Percentiles rank a stretch among this genome's conserved stretches.
phyloP scores from a whole-genome alignment of 352 stramenopile genomes.

The Pythium vanterpoolii region DNA sequence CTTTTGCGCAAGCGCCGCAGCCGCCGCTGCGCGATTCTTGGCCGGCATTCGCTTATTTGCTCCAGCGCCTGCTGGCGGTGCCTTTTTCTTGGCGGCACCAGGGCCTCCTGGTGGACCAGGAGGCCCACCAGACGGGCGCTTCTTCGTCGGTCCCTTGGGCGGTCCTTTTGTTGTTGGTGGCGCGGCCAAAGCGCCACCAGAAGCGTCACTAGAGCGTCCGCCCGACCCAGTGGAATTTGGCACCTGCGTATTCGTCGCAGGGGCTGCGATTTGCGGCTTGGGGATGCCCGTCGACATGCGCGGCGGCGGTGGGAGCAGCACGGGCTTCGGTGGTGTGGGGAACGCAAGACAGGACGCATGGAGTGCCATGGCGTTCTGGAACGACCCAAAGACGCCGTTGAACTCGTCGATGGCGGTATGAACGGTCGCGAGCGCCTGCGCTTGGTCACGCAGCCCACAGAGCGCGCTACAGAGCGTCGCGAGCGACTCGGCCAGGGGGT shows the following conservation, averaged over 20 bases:
- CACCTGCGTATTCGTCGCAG: background rate
- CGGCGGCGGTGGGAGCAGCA: conserved; percentile 5
- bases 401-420: conserved; percentile 51
- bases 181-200: conserved; percentile 4
- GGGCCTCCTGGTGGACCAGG: background rate
- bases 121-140: conserved; percentile 12
- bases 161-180: background rate
- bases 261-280: conserved; percentile 27
- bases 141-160: background rate
- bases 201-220: conserved; percentile 4
- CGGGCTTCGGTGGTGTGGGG: conserved; percentile 27
- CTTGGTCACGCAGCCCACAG: conserved; percentile 60
- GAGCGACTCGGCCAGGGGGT: conserved; percentile 50
- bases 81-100: conserved; percentile 17
- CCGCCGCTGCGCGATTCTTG: conserved; percentile 18
- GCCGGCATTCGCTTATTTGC: conserved; percentile 8
- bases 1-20: conserved; percentile 17
- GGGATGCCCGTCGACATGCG: conserved; percentile 36
- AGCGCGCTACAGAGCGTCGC: conserved; percentile 60
- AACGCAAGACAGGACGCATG: conserved; percentile 74
- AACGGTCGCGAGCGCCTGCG: conserved; percentile 57
- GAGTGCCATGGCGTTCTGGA: conserved; percentile 74
- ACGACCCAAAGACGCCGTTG: conserved; percentile 60
- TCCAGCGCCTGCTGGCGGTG: background rate
- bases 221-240: conserved; percentile 5